These are phyloP conservation scores for Pezicula radicicola DNA, from an alignment of 2,329 filamentous ascomycete genomes.

Conservation along the genomic window DNA sequence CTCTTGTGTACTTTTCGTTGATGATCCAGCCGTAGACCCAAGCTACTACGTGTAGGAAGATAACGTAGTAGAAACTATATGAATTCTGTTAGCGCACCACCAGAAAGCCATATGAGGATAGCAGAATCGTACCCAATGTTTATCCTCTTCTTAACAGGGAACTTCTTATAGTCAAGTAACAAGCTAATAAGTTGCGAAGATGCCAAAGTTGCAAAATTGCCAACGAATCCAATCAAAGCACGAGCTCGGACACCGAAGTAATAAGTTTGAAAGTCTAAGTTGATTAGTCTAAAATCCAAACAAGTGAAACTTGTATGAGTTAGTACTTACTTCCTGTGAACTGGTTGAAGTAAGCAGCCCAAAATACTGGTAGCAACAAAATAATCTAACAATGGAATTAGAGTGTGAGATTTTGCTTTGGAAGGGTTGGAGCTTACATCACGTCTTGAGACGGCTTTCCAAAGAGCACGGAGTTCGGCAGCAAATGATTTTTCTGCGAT, in stretches of 20 bases:
- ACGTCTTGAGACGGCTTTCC: slow-evolving; percentile 33
- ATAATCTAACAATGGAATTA: slow-evolving; percentile 27
- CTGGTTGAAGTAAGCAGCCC: slow-evolving; percentile 30
- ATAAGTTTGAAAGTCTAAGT: slow-evolving; percentile 33
- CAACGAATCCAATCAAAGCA: slow-evolving; percentile 42
- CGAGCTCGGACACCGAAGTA: slow-evolving; percentile 39
- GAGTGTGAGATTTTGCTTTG: background rate
- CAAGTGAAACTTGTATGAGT: background rate
- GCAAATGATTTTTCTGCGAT: slow-evolving; percentile 52
- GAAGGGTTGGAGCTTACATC: slow-evolving; percentile 17
- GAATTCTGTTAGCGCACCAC: background rate
- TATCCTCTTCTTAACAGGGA: slow-evolving; percentile 56
- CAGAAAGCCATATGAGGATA: background rate
- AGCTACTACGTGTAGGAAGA: slow-evolving; percentile 51
- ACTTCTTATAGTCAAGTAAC: slow-evolving; percentile 39
- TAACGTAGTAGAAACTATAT: slow-evolving; percentile 46
- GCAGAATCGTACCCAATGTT: slow-evolving; percentile 43
- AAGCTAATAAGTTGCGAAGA: slow-evolving; percentile 42
- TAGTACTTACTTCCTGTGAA: slow-evolving; percentile 35
- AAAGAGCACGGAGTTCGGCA: slow-evolving; percentile 42
- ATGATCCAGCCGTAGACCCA: slow-evolving; percentile 53
- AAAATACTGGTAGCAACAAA: slow-evolving; percentile 34
- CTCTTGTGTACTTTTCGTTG: slow-evolving; percentile 50
- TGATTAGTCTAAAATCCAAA: background rate
- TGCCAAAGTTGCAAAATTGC: slow-evolving; percentile 36